Base-by-base conservation (phyloP, 2,329 filamentous ascomycete genomes). In the Exophiala viscosa region DNA sequence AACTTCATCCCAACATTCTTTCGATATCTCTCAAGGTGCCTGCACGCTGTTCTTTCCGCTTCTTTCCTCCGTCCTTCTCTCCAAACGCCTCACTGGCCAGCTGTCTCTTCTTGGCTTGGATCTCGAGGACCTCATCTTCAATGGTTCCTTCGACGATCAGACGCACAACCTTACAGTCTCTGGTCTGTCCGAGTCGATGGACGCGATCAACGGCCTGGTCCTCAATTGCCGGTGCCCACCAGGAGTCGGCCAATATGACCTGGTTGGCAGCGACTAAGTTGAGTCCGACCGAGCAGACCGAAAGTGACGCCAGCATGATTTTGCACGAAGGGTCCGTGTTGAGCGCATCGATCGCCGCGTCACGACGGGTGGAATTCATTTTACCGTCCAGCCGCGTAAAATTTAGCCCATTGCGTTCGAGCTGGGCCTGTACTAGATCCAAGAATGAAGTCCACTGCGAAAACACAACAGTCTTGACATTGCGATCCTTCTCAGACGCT, bases 141-240 rank as follows among this genome's bases (percentile, higher is more conserved):
- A 96, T 83, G 6, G 82, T 87, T 1, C 77, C 81, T 62, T 95
- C 87, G 73, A 95, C 86, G 1, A 96, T 82, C 8, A 96, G 74
- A 42, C 90, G 77, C 76, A 89, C 93, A 1, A 95, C 85, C 1
- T 83, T 90, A 0, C 86, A 90, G 55, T 85, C 80, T 34, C 87
- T 80, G 58, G 79, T 91, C 72, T 96, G 91, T 0, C 90, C 90
- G 0, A 96, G 76, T 0, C 90, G 80, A 66, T 96, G 88, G 5
- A 96, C 90, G 3, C 90, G 85, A 66, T 96, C 90, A 2, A 95
- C 80, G 3, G 91, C 91, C 67, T 96, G 90, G 61, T 95, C 90
- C 69, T 96, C 90, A 50, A 96, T 93, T 1, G 90, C 90, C 0
- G 90, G 90, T 1, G 90, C 90, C 87, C 90, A 96, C 90, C 89